Base-by-base conservation (phyloP, 495 filamentous ascomycete genomes). In the Articulospora tetracladia region DNA sequence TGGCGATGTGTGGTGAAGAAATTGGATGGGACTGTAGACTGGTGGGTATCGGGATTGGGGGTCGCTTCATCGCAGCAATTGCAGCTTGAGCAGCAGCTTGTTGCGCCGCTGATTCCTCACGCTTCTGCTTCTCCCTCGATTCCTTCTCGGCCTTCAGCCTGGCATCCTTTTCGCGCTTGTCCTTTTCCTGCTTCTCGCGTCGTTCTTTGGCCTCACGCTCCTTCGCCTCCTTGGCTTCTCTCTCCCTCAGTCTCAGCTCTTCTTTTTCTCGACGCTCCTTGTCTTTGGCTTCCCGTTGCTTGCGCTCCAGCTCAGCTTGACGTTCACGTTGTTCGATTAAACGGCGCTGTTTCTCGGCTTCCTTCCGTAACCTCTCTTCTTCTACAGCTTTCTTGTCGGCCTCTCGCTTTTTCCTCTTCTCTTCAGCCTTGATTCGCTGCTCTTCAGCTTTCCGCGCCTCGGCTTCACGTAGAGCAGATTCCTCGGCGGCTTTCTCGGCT, bases 401-500 rank as follows among this genome's bases (percentile, higher is more conserved):
- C 66, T 98, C 94, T 62, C 86, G 90, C 76, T 93, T 93, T 79
- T 88, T 94, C 23, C 89, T 82, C 69, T 91, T 93, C 70, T 96
- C 94, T 70, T 97, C 94, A 28, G 86, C 85, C 74, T 87, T 94
- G 53, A 76, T 73, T 53, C 83, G 81, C 66, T 88, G 86, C 72
- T 97, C 92, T 66, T 96, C 92, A 6, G 81, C 76, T 62, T 88
- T 92, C 71, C 87, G 88, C 58, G 86, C 84, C 63, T 97, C 92
- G 8, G 87, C 84, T 11, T 84, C 91, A 63, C 83, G 83, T 32
- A 80, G 80, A 26, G 88, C 87, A 6, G 86, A 87, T 72, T 97
- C 93, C 73, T 97, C 90, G n/a, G 87, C 92, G 11, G 89, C 89
- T 74, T 92, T 96, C 67, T 94, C 91, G 1, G 89, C 92, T 36